Percentiles rank a stretch among this genome's conserved stretches.
Conservation (phyloP, 2,329 filamentous ascomycete species). For the Sclerotinia minor region DNA sequence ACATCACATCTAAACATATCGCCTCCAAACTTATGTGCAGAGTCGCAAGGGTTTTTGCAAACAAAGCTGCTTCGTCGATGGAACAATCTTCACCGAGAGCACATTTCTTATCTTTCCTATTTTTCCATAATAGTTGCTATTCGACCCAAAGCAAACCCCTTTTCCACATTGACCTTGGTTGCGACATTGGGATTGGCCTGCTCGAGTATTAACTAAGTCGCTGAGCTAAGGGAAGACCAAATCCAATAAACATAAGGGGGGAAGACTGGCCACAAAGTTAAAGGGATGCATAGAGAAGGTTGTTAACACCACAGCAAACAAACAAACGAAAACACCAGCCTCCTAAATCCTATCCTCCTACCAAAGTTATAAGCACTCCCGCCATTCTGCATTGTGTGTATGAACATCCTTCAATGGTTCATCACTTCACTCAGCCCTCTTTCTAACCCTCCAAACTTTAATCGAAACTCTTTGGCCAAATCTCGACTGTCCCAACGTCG, state of each 20-base stretch:
- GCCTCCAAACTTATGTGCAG: slow-evolving; percentile 22
- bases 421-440: slow-evolving; percentile 20
- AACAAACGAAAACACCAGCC: background rate
- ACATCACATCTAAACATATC: slow-evolving; percentile 10
- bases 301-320: background rate
- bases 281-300: background rate
- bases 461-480: slow-evolving; percentile 1
- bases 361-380: background rate
- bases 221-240: background rate
- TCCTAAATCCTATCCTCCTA: background rate
- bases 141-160: background rate
- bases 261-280: background rate
- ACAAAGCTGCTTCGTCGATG: slow-evolving; percentile 20
- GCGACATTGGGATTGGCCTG: background rate
- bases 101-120: slow-evolving; percentile 11
- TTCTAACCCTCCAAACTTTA: slow-evolving; percentile 3
- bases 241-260: background rate
- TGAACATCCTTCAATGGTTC: slow-evolving; percentile 12
- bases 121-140: slow-evolving; percentile 18
- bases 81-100: slow-evolving; percentile 26
- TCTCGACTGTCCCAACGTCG: background rate
- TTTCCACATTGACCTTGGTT: slow-evolving; percentile 6
- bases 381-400: slow-evolving; percentile 13
- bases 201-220: background rate
- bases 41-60: slow-evolving; percentile 4